Conservation (phyloP, 257 asterid genomes). For the Nicotiana obtusifolia region DNA sequence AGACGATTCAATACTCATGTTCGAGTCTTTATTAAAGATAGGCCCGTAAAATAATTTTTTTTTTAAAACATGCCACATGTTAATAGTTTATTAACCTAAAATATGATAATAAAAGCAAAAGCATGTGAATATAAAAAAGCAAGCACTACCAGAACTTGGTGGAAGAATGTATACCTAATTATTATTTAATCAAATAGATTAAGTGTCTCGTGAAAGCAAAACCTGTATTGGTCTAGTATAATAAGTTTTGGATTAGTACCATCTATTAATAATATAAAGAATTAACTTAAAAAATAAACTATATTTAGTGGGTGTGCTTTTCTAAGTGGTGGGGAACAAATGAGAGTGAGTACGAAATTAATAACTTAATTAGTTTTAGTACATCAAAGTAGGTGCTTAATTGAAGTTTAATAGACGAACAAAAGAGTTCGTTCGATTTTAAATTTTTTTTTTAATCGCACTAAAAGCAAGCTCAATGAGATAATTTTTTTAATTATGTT, state of each 20-base stretch:
- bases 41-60: constrained; percentile 12
- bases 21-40: background rate
- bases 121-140: constrained; percentile 22
- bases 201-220: background rate
- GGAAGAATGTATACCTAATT: constrained; percentile 28
- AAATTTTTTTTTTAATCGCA: background rate
- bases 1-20: too few relatives aligned
- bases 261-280: background rate
- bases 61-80: constrained; percentile 8
- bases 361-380: background rate
- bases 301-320: constrained; percentile 2
- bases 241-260: constrained; percentile 7
- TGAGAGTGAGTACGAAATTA: background rate
- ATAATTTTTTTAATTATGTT: background rate
- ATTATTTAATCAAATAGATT: constrained; percentile 4
- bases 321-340: constrained; percentile 19
- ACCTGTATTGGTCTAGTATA: background rate
- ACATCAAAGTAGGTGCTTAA: background rate
- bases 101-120: constrained; percentile 11
- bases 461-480: background rate
- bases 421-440: background rate
- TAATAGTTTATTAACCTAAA: constrained; percentile 16
- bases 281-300: background rate
- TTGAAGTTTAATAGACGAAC: background rate
- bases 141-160: constrained; percentile 15